These are phyloP conservation scores for Alloascoidea africana DNA, from an alignment of 805 yeast species.

Conservation along the genomic window DNA sequence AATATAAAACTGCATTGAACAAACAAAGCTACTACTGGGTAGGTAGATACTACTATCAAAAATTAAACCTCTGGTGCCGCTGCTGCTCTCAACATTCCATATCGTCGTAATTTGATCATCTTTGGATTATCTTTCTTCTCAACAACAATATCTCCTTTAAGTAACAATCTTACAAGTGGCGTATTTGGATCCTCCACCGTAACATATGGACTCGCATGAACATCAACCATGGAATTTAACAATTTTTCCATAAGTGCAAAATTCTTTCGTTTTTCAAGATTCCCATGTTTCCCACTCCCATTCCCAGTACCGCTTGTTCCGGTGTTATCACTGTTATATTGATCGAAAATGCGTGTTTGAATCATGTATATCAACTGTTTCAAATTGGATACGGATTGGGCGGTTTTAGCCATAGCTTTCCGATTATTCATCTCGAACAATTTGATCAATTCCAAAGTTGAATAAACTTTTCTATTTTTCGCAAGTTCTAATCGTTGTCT, in stretches of 20 bases:
- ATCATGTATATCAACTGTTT: background rate
- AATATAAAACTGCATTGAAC: no score
- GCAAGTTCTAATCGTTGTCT: background rate
- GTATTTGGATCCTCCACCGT: background rate
- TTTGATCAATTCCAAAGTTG: background rate
- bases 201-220: background rate
- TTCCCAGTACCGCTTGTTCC: no score
- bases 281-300: constrained; percentile 1
- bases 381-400: background rate
- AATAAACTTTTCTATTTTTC: background rate
- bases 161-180: constrained; percentile 1
- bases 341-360: background rate
- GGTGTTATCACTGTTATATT: no score
- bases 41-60: no score
- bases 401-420: background rate
- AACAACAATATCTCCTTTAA: constrained; percentile 2
- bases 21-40: no score
- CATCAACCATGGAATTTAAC: constrained; percentile 1
- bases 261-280: background rate
- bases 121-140: background rate
- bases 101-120: constrained; percentile 1
- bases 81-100: no score
- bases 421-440: background rate
- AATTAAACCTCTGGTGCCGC: no score
- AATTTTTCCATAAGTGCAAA: constrained; percentile 1